Evolutionary conservation across 805 yeast species (phyloP), one percentile per base, ranked within the genome.

Genomic region (Brettanomyces naardenensis): DNA sequence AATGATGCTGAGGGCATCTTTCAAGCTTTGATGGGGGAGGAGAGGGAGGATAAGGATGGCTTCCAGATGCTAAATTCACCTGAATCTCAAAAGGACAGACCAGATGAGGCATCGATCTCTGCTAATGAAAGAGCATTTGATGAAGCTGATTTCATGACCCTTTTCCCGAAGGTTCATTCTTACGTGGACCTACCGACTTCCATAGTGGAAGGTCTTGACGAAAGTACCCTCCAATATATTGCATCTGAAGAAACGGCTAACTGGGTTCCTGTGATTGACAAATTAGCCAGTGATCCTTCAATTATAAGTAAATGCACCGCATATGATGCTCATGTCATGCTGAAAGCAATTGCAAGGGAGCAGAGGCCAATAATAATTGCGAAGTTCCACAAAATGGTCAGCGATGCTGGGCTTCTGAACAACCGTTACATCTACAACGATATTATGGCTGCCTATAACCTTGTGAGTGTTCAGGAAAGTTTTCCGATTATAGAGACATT

Each of bases 251-350:
- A 61, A 17, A 47, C 58, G 22, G 71, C 68, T 38, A 62, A 72
- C 46, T 74, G 79, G 79, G 50, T 50, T 2, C 56, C 72, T 31
- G 72, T 71, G 10, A 47, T 74, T 9, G 56, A 62, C 11, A 54
- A 66, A 22, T 44, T 52, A 5, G 37, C 53, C 14, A 42, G 43
- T 3, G 51, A 55, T 4, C 64, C 62, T 1, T 17, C 37, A 3
- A 75, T 75, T 0, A 56, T 71, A 19, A 28, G 30, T 6, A 64
- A 48, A 5, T 33, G 69, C 11, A 36, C 56, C 0, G 40, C 56
- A 6, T 38, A 41, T 17, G 75, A 67, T 18, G 61, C 65, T 1
- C 51, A 61, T 17, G 43, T 47, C 21, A 52, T 75, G 33, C 51
- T 75, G 0, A 48, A 53, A 20, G 47, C 41, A 10, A 70, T 75